Evolutionary conservation across 306 rosid species (phyloP).

Genomic region (Acacia crassicarpa): DNA sequence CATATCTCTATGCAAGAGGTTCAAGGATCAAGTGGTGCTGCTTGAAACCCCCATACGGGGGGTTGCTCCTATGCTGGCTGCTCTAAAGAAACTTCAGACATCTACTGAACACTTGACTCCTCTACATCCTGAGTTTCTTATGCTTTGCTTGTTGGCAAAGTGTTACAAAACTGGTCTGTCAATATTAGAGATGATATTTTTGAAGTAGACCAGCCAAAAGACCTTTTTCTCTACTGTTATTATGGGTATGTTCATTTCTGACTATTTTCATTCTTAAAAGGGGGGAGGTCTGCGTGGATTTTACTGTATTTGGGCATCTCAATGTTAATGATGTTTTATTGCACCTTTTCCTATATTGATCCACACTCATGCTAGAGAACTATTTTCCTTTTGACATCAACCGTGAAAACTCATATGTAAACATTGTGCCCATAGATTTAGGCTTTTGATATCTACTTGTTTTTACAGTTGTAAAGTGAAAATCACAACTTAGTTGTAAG

Average conservation of each 20-base stretch:
- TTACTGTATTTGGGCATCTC: neutral
- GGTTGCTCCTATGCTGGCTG: conserved; percentile 77
- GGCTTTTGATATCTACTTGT: neutral
- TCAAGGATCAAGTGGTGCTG: conserved; percentile 70
- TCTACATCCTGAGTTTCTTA: conserved; percentile 83
- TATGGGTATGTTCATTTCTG: conserved; percentile 64
- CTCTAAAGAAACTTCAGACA: conserved; percentile 69
- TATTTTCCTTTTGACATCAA: neutral
- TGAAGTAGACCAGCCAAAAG: conserved; percentile 88
- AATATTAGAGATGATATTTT: conserved; percentile 64
- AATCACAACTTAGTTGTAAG: neutral
- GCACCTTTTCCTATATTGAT: neutral
- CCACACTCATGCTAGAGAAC: neutral
- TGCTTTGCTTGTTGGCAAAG: conserved; percentile 83
- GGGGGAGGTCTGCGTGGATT: neutral
- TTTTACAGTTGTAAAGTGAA: neutral
- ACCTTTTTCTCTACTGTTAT: conserved; percentile 89
- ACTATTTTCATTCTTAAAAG: neutral
- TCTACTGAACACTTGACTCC: conserved; percentile 75
- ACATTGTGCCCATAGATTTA: neutral
- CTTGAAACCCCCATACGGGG: conserved; percentile 86
- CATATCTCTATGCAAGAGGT: conserved; percentile 71
- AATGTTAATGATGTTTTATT: neutral
- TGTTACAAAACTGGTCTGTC: conserved; percentile 85
- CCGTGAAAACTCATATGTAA: neutral